These are phyloP conservation scores for Fonsecaea erecta DNA, from an alignment of 2,329 filamentous ascomycete species.

Conservation along the genomic window DNA sequence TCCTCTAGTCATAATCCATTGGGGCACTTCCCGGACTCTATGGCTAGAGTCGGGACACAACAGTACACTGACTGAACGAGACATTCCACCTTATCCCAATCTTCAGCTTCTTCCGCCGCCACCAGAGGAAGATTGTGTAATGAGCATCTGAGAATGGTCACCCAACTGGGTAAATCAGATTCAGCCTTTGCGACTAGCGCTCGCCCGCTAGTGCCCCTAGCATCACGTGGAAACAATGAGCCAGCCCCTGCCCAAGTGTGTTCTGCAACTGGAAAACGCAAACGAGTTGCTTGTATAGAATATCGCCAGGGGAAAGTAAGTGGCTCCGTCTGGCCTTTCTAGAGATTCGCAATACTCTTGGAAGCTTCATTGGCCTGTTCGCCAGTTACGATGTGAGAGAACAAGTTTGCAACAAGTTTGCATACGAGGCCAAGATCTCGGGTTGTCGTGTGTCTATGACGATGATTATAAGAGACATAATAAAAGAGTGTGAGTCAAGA, in stretches of 20 bases:
- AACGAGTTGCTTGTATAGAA: slow-evolving; percentile 12
- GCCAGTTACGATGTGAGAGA: slow-evolving; percentile 16
- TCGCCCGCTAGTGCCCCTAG: neutral
- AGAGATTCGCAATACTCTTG: neutral
- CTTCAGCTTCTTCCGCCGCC: neutral
- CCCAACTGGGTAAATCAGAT: neutral
- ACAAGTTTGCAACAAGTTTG: neutral
- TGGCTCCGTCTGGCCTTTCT: neutral
- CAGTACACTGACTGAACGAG: neutral
- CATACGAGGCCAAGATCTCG: slow-evolving; percentile 32
- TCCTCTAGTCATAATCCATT: neutral
- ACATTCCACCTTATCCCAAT: neutral
- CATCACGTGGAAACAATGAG: neutral
- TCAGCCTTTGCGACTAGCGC: neutral
- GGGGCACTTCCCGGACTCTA: neutral
- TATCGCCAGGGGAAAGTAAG: slow-evolving; percentile 14
- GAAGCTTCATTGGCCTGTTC: neutral
- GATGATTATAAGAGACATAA: slow-evolving; percentile 12
- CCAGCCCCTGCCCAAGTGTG: neutral
- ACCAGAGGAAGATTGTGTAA: neutral
- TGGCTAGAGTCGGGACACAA: neutral
- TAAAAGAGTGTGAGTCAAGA: neutral
- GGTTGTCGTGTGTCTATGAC: slow-evolving; percentile 10
- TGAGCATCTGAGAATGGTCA: neutral
- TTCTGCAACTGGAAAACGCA: slow-evolving; percentile 3